Percentiles rank a stretch among this genome's conserved stretches.
phyloP scores from a whole-genome alignment of 768 basidiomycete genomes.

The Tricholoma matsutake region DNA sequence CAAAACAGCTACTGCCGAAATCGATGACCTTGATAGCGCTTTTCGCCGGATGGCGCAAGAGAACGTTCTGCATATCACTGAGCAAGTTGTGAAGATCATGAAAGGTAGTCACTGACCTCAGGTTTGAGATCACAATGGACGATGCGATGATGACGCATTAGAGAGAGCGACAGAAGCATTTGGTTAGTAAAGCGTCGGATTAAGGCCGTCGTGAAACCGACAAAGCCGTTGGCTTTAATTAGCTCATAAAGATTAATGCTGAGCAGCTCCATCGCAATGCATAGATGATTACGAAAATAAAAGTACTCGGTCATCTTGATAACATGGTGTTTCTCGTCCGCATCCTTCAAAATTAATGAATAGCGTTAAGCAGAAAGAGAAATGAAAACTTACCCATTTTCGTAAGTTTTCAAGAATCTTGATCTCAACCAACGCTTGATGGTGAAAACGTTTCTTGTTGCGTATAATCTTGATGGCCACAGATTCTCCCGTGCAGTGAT shows the following conservation, averaged over 20 bases:
- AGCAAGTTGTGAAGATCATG: background rate
- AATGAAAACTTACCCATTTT: conserved; percentile 79
- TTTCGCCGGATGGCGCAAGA: conserved; percentile 91
- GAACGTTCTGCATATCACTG: conserved; percentile 67
- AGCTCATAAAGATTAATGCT: conserved; percentile 99
- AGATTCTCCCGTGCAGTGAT: conserved; percentile 93
- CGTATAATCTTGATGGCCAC: conserved; percentile 99
- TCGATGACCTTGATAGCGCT: conserved; percentile 98
- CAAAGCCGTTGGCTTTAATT: conserved; percentile 98
- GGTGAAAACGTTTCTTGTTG: conserved; percentile 98
- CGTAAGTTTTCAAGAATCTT: conserved; percentile 95
- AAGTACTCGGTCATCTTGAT: conserved; percentile 99
- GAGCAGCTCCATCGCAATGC: conserved; percentile 96
- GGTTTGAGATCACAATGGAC: conserved; percentile 99
- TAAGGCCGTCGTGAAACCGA: conserved; percentile 93
- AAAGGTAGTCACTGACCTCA: conserved; percentile 56
- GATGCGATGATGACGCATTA: conserved; percentile 96
- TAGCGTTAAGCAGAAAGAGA: background rate
- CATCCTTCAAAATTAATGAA: conserved; percentile 55
- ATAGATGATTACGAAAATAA: conserved; percentile 95
- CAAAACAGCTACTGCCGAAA: conserved; percentile 97
- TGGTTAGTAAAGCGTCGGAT: conserved; percentile 96
- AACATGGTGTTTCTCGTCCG: conserved; percentile 95
- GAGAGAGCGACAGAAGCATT: conserved; percentile 85
- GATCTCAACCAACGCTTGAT: conserved; percentile 98